phyloP scores from a whole-genome alignment of 2,329 filamentous ascomycete species.

The Myriosclerotinia duriaeana region DNA sequence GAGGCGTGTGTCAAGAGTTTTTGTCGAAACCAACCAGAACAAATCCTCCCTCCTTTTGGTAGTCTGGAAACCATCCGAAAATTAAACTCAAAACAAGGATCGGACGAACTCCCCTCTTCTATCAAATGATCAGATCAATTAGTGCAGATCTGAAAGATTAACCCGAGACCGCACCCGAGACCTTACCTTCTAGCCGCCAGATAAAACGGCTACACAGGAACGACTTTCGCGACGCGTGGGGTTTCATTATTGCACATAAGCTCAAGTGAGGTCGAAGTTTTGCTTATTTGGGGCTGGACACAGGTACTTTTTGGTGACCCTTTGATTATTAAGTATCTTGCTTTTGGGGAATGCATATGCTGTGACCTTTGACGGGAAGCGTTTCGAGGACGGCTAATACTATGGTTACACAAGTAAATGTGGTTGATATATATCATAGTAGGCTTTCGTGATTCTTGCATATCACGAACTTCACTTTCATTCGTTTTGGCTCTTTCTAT shows the following conservation, averaged over 20 bases:
- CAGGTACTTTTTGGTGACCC: not conserved
- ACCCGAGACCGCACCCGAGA: conserved; percentile 1
- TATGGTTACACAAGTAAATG: conserved; percentile 8
- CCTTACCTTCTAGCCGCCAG: conserved; percentile 11
- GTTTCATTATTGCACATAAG: conserved; percentile 18
- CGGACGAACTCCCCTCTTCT: not conserved
- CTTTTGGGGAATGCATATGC: not conserved
- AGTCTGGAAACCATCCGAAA: conserved; percentile 5
- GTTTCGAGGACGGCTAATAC: conserved; percentile 1
- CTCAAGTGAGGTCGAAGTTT: not conserved
- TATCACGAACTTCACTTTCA: not conserved
- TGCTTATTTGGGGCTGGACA: not conserved
- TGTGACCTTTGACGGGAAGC: not conserved
- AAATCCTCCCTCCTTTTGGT: not conserved
- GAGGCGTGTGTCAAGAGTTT: conserved; percentile 11
- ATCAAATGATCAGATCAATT: not conserved
- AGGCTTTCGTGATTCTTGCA: not conserved
- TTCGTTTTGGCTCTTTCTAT: not conserved
- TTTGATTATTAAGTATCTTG: not conserved
- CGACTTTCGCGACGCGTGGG: conserved; percentile 12
- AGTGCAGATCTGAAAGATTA: not conserved
- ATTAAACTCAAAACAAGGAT: conserved; percentile 18
- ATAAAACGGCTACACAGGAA: conserved; percentile 8
- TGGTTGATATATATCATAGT: not conserved
- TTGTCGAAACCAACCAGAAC: not conserved